Percentiles rank a stretch among this genome's conserved stretches.
phyloP scores from a whole-genome alignment of 495 filamentous ascomycete genomes.

The Xylaria nigripes region DNA sequence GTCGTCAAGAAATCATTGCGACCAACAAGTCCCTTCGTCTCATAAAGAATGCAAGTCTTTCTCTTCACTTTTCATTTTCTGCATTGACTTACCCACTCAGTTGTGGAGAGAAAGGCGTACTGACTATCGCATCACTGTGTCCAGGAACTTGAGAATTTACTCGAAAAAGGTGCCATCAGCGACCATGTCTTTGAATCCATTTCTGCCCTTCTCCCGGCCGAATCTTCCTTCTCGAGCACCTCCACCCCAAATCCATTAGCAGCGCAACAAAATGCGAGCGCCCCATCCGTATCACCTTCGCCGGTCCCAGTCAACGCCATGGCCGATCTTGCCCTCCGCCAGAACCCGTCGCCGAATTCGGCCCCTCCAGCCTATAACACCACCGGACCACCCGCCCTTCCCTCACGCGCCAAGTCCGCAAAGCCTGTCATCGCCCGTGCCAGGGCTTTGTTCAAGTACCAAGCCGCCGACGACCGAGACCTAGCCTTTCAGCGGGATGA shows the following conservation, averaged over 20 bases:
- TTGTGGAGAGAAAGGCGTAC: background rate
- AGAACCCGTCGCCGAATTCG: slow-evolving; percentile 16
- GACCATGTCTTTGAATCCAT: slow-evolving; percentile 62
- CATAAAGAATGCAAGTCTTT: slow-evolving; percentile 64
- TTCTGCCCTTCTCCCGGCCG: slow-evolving; percentile 61
- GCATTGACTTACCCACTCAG: background rate
- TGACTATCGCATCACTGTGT: background rate
- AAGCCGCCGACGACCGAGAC: slow-evolving; percentile 68
- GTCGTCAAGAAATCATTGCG: slow-evolving; percentile 44
- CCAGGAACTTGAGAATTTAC: slow-evolving; percentile 87
- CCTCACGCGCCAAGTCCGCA: slow-evolving; percentile 38
- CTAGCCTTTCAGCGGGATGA: slow-evolving; percentile 68
- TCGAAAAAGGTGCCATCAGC: slow-evolving; percentile 67
- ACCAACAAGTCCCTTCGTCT: slow-evolving; percentile 76
- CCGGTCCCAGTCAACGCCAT: slow-evolving; percentile 32
- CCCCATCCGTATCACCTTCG: slow-evolving; percentile 25
- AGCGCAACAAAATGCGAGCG: slow-evolving; percentile 13
- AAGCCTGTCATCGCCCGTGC: slow-evolving; percentile 59
- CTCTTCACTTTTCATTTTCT: background rate
- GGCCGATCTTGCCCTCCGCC: slow-evolving; percentile 39
- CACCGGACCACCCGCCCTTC: slow-evolving; percentile 47
- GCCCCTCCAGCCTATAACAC: slow-evolving; percentile 42
- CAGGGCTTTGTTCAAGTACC: slow-evolving; percentile 78
- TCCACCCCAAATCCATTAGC: slow-evolving; percentile 27
- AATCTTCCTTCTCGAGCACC: slow-evolving; percentile 47